Evolutionary conservation across 1,284 basidiomycete genomes (phyloP).

Genomic region (Leccinum solheimii): DNA sequence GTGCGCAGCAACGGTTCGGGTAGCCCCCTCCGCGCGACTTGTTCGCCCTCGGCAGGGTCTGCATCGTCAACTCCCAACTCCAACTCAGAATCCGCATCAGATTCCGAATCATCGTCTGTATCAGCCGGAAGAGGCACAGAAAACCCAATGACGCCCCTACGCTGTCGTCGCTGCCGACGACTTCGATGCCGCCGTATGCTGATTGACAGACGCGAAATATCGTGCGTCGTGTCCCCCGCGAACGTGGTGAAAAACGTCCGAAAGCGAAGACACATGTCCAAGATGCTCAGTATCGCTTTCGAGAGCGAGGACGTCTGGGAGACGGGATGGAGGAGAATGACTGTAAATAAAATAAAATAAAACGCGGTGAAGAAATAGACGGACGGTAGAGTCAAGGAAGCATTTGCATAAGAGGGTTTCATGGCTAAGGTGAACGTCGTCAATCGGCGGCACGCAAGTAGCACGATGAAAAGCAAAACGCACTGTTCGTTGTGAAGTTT

Average conservation of each 20-base stretch:
- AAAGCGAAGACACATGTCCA: conserved; percentile 75
- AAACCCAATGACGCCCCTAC: conserved; percentile 63
- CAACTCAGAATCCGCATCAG: conserved; percentile 48
- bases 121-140: conserved; percentile 37
- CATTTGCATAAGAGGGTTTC: conserved; percentile 63
- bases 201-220: conserved; percentile 59
- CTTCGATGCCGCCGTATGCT: conserved; percentile 58
- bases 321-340: background rate
- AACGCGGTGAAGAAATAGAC: conserved; percentile 22
- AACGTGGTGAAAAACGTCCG: conserved; percentile 61
- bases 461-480: conserved; percentile 29
- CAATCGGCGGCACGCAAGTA: background rate
- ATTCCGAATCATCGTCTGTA: conserved; percentile 48
- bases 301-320: conserved; percentile 61
- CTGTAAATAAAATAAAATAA: background rate
- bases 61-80: conserved; percentile 21
- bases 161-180: conserved; percentile 52
- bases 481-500: conserved; percentile 71
- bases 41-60: background rate
- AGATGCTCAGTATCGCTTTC: conserved; percentile 62
- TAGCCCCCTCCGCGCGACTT: conserved; percentile 27
- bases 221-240: conserved; percentile 58
- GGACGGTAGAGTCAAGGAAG: conserved; percentile 65
- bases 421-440: conserved; percentile 44
- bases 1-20: conserved; percentile 68